Conservation (phyloP, 2,329 filamentous ascomycete genomes). For the Trichoderma afroharzianum region DNA sequence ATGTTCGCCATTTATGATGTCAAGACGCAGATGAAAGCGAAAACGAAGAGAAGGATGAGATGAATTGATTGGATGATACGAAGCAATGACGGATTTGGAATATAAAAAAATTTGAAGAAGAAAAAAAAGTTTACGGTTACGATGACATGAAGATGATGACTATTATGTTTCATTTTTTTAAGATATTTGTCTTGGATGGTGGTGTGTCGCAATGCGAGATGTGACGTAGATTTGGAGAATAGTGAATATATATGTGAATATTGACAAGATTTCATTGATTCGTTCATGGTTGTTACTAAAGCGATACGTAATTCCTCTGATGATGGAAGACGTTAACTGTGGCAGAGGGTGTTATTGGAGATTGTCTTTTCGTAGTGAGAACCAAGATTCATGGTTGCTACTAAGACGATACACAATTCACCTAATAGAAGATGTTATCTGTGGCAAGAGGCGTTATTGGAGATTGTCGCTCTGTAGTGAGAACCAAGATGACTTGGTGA, state of each 20-base stretch:
- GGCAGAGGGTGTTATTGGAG: neutral
- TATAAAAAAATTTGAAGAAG: neutral
- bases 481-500: neutral
- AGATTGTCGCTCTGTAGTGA: neutral
- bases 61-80: neutral
- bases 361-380: neutral
- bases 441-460: neutral
- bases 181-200: neutral
- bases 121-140: conserved; percentile 16
- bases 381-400: neutral
- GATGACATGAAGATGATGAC: conserved; percentile 14
- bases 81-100: neutral
- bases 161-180: neutral
- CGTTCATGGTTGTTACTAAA: neutral
- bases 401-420: neutral
- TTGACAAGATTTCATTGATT: neutral
- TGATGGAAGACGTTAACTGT: neutral
- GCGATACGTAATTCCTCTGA: neutral
- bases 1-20: neutral
- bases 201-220: neutral
- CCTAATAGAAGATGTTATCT: neutral
- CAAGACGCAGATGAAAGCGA: neutral
- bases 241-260: neutral
- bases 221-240: neutral
- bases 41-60: neutral